Percentiles rank a stretch among this genome's conserved stretches.
Evolutionary conservation across 495 filamentous ascomycete species (phyloP).

Genomic region (Tuber borchii): DNA sequence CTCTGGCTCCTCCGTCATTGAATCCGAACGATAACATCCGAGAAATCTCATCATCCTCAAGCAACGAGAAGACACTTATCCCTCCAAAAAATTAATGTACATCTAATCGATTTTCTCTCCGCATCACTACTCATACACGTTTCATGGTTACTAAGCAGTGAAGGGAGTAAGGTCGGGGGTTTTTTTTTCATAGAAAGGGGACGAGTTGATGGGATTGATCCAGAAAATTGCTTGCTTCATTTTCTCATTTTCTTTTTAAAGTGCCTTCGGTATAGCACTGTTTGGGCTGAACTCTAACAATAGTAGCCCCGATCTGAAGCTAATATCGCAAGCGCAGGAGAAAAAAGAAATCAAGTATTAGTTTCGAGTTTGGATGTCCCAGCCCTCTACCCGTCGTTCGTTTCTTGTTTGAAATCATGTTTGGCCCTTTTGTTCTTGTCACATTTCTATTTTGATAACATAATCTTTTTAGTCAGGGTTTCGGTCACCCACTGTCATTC

Average conservation of each 20-base stretch:
- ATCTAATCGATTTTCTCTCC: neutral
- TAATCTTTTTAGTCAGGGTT: neutral
- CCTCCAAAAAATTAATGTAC: neutral
- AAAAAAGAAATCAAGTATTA: neutral
- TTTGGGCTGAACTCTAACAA: neutral
- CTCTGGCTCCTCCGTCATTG: neutral
- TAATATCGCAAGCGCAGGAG: neutral
- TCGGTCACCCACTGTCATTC: neutral
- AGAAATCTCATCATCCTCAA: neutral
- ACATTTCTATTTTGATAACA: neutral
- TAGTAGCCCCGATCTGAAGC: neutral
- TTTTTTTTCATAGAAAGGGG: neutral
- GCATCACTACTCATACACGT: neutral
- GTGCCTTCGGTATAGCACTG: neutral
- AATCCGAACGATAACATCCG: neutral
- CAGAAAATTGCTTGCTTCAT: neutral
- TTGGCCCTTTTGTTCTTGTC: neutral
- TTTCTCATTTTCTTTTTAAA: neutral
- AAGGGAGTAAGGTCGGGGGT: neutral
- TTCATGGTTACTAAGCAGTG: neutral
- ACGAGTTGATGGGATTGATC: neutral
- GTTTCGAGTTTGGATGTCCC: neutral
- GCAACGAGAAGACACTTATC: neutral
- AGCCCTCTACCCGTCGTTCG: neutral
- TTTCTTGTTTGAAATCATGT: neutral